Conservation (phyloP, 2,329 filamentous ascomycete species). For the Didymella arachidicola region DNA sequence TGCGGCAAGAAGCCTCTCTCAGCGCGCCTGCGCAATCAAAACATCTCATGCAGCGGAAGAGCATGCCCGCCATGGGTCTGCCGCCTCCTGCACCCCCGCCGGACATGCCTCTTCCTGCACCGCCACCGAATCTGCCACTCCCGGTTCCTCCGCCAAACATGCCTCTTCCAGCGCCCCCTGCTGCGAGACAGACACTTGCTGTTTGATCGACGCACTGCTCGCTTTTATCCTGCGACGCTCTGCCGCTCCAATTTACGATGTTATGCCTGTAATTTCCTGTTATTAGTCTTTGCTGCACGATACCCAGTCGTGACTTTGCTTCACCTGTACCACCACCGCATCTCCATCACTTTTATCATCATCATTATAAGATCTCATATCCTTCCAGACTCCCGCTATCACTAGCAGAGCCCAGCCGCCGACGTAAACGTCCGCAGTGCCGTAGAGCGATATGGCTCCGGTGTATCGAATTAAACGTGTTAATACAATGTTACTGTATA, state of each 20-base stretch:
- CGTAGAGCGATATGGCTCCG: conserved; percentile 2
- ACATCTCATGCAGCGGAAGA: conserved; percentile 38
- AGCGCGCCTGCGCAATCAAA: conserved; percentile 25
- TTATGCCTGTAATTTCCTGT: conserved; percentile 3
- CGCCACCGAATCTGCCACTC: conserved; percentile 35
- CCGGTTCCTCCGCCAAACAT: conserved; percentile 25
- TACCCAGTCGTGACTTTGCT: conserved; percentile 6
- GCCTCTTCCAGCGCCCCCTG: conserved; percentile 27
- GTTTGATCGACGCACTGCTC: background rate
- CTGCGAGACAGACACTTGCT: conserved; percentile 5
- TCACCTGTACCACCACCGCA: conserved; percentile 6
- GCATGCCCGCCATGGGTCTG: conserved; percentile 51
- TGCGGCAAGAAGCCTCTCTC: conserved; percentile 38
- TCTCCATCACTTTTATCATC: background rate
- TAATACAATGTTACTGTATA: too few relatives aligned
- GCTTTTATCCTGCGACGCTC: too few relatives aligned
- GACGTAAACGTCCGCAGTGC: background rate
- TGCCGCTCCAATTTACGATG: conserved; percentile 6
- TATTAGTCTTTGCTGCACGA: background rate
- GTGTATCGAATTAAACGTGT: background rate
- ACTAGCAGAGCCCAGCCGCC: background rate
- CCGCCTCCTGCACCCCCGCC: conserved; percentile 58
- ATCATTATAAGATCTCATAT: background rate
- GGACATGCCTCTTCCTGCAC: conserved; percentile 54
- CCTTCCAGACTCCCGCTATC: background rate